Conservation (phyloP, 202 grass and related monocot genomes). For the Dendrocalamus latiflorus region DNA sequence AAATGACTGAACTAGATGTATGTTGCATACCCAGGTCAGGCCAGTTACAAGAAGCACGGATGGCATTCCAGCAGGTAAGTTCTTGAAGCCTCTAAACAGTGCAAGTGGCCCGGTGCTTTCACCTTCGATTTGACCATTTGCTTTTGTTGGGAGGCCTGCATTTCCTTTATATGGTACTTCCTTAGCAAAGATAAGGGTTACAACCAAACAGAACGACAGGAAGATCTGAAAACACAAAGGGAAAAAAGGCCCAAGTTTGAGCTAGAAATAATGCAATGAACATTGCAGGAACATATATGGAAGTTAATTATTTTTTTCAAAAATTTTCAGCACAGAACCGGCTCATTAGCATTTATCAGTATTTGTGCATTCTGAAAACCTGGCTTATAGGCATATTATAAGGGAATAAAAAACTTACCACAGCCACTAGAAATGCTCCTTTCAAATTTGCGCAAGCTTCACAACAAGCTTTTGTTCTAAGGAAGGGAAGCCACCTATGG, state of each 20-base stretch:
- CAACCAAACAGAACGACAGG: constrained; percentile 33
- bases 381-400: background rate
- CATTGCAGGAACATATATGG: background rate
- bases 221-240: constrained; percentile 53
- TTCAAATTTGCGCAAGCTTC: constrained; percentile 96
- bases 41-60: constrained; percentile 83
- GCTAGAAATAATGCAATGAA: background rate
- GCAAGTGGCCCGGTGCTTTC: constrained; percentile 33
- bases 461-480: constrained; percentile 72
- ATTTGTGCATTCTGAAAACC: background rate
- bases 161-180: constrained; percentile 51
- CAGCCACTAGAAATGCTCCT: constrained; percentile 90
- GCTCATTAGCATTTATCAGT: background rate
- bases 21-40: constrained; percentile 76
- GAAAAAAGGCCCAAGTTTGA: background rate
- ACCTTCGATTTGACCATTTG: constrained; percentile 31
- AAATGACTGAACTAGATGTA: background rate
- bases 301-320: background rate
- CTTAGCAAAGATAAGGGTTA: constrained; percentile 64
- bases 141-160: constrained; percentile 26
- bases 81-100: constrained; percentile 57
- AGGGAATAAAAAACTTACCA: constrained; percentile 46
- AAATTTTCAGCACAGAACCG: background rate
- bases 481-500: constrained; percentile 89
- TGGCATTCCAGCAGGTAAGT: constrained; percentile 77